A percentile compares a stretch with the other conserved stretches of the same genome.
phyloP scores from a whole-genome alignment of 768 basidiomycete genomes.

The Polyporus arcularius region DNA sequence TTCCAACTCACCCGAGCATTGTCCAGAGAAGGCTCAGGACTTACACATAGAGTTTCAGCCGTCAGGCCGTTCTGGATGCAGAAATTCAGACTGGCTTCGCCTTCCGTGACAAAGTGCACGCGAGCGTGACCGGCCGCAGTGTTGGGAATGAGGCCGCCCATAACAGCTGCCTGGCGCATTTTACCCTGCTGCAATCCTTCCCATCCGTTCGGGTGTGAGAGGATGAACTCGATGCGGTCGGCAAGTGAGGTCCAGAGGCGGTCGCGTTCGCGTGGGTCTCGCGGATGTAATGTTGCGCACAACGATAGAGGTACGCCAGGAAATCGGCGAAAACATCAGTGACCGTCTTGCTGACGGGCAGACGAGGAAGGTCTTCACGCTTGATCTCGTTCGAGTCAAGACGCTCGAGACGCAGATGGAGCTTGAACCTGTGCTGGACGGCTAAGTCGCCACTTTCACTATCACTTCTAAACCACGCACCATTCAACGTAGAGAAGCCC shows the following conservation, averaged over 20 bases:
- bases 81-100: conserved; percentile 62
- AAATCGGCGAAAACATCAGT: conserved; percentile 50
- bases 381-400: neutral
- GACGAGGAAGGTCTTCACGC: conserved; percentile 20
- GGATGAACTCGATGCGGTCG: conserved; percentile 47
- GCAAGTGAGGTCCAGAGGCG: conserved; percentile 48
- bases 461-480: no score
- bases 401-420: conserved; percentile 15
- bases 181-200: conserved; percentile 57
- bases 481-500: conserved; percentile 6
- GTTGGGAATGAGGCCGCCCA: conserved; percentile 51
- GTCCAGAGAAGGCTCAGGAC: no score
- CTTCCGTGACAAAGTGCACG: conserved; percentile 61
- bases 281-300: conserved; percentile 47
- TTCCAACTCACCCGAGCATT: conserved; percentile 31
- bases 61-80: conserved; percentile 51
- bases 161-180: conserved; percentile 54
- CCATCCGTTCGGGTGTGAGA: conserved; percentile 70
- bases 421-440: conserved; percentile 28
- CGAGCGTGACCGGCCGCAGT: conserved; percentile 40
- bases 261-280: conserved; percentile 44
- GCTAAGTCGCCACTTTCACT: no score
- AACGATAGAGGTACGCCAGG: conserved; percentile 45
- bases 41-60: conserved; percentile 32
- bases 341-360: conserved; percentile 44